Percentiles rank a stretch among this genome's conserved stretches.
These are phyloP conservation scores for Backusella australiensis DNA, from an alignment of 192 early-diverging fungal species.

Conservation along the genomic window DNA sequence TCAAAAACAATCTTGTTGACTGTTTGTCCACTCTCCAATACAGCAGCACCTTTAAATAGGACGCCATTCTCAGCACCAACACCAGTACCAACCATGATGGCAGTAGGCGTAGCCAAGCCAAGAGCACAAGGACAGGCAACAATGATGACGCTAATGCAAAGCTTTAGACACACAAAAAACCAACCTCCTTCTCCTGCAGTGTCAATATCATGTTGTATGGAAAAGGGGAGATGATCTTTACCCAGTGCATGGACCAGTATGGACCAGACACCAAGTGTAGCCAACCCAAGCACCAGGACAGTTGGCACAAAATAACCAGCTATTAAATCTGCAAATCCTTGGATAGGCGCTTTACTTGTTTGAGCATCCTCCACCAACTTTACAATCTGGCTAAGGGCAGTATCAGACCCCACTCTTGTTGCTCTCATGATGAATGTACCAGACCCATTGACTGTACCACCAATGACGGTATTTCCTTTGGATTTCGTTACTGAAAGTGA, in stretches of 20 bases:
- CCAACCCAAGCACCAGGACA: constrained; percentile 70
- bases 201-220: constrained; percentile 41
- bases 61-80: constrained; percentile 93
- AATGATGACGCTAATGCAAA: constrained; percentile 93
- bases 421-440: constrained; percentile 85
- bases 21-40: constrained; percentile 76
- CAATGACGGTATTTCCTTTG: constrained; percentile 67
- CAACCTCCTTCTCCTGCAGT: constrained; percentile 56
- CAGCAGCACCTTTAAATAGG: constrained; percentile 91
- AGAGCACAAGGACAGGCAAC: constrained; percentile 97
- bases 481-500: constrained; percentile 72
- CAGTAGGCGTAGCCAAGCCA: constrained; percentile 94
- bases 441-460: constrained; percentile 89
- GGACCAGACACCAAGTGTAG: constrained; percentile 79
- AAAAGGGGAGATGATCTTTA: constrained; percentile 19
- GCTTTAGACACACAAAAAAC: constrained; percentile 75
- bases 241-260: constrained; percentile 32
- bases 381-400: constrained; percentile 89
- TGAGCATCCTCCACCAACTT: constrained; percentile 91
- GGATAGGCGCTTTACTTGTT: constrained; percentile 92
- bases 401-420: constrained; percentile 83
- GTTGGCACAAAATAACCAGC: constrained; percentile 90
- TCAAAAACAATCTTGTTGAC: constrained; percentile 92
- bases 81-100: constrained; percentile 98
- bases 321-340: constrained; percentile 85